Conservation (phyloP, 768 basidiomycete genomes). For the Lactarius hatsudake region DNA sequence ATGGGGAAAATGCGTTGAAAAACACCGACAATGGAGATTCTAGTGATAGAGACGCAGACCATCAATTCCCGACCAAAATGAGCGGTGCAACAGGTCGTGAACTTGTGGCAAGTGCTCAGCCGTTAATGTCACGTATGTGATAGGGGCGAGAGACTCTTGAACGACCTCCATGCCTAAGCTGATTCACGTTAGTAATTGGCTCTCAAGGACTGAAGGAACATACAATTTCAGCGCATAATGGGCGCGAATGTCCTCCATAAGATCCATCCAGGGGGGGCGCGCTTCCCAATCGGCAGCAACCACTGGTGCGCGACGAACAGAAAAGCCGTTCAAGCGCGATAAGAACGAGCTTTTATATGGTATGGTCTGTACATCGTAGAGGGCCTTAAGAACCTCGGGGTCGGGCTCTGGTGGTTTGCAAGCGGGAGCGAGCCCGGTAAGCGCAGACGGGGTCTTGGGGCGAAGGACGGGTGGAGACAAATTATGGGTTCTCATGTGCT, state of each 20-base stretch:
- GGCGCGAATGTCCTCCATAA: slow-evolving; percentile 68
- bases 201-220: slow-evolving; percentile 29
- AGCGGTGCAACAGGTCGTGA: slow-evolving; percentile 62
- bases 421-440: slow-evolving; percentile 40
- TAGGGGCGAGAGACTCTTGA: slow-evolving; percentile 46
- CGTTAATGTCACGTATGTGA: slow-evolving; percentile 62
- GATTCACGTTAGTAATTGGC: slow-evolving; percentile 13
- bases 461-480: slow-evolving; percentile 21
- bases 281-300: slow-evolving; percentile 74
- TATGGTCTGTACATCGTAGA: slow-evolving; percentile 58
- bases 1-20: slow-evolving; percentile 14
- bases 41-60: slow-evolving; percentile 41
- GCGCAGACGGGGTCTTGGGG: slow-evolving; percentile 22
- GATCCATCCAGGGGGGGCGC: slow-evolving; percentile 65
- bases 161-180: slow-evolving; percentile 57
- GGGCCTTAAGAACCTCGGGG: slow-evolving; percentile 44
- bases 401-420: slow-evolving; percentile 31
- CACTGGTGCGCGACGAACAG: slow-evolving; percentile 34
- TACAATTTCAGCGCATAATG: slow-evolving; percentile 65
- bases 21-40: background rate
- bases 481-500: slow-evolving; percentile 30
- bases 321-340: slow-evolving; percentile 55
- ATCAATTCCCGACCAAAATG: slow-evolving; percentile 78
- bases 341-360: slow-evolving; percentile 65
- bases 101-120: slow-evolving; percentile 62